phyloP scores from a whole-genome alignment of 495 filamentous ascomycete genomes.

The Xylaria telfairii region DNA sequence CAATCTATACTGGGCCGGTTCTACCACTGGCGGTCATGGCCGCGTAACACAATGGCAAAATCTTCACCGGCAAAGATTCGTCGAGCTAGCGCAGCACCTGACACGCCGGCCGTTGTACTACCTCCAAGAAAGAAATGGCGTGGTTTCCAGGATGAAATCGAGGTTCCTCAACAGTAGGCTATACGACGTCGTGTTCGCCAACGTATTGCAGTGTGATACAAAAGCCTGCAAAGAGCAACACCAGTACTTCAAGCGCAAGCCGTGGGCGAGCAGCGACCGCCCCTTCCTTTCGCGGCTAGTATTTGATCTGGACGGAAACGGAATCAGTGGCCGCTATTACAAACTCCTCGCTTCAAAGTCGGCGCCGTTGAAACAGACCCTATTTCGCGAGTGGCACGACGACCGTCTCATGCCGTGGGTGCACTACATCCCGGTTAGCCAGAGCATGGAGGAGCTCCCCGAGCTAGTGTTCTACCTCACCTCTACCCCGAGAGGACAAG shows the following conservation, averaged over 20 bases:
- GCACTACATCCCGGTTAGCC: constrained; percentile 58
- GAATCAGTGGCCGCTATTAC: constrained; percentile 58
- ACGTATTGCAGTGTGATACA: constrained; percentile 32
- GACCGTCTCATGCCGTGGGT: constrained; percentile 61
- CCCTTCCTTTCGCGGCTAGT: constrained; percentile 39
- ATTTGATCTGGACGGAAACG: constrained; percentile 64
- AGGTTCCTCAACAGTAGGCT: constrained; percentile 31
- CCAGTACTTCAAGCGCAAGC: constrained; percentile 33
- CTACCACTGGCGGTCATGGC: constrained; percentile 54
- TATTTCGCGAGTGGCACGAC: constrained; percentile 65
- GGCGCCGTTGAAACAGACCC: constrained; percentile 53
- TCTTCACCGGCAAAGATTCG: constrained; percentile 58
- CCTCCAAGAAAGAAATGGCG: constrained; percentile 25
- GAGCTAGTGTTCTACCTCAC: constrained; percentile 51
- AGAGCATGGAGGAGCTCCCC: constrained; percentile 53
- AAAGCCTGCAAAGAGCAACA: constrained; percentile 28
- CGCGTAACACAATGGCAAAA: constrained; percentile 41
- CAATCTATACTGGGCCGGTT: constrained; percentile 58
- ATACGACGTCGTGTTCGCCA: constrained; percentile 28
- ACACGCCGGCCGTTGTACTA: constrained; percentile 22
- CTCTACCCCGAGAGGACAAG: constrained; percentile 39
- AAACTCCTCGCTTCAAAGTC: constrained; percentile 52
- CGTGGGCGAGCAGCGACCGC: constrained; percentile 31
- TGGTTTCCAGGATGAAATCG: constrained; percentile 12
- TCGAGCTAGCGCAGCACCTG: constrained; percentile 42